phyloP scores from a whole-genome alignment of 2,329 filamentous ascomycete species.

The Aureobasidium uvarum region DNA sequence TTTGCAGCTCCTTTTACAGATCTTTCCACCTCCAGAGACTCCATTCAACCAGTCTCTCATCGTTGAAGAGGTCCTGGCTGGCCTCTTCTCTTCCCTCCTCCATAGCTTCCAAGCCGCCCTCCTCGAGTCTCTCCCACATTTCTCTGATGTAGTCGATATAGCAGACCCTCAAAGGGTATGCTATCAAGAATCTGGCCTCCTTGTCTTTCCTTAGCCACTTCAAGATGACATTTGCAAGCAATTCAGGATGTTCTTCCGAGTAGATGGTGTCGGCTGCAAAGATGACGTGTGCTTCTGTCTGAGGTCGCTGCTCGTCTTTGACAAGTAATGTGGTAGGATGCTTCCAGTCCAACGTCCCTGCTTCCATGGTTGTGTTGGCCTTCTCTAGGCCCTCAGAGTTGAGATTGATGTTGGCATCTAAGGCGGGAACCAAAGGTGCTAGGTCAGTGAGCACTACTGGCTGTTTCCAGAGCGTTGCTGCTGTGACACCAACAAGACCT shows the following conservation, averaged over 20 bases:
- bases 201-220: conserved; percentile 38
- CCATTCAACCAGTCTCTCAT: conserved; percentile 43
- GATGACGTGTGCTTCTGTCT: conserved; percentile 34
- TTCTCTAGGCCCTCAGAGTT: conserved; percentile 32
- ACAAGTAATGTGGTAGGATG: conserved; percentile 33
- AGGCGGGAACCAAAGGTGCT: conserved; percentile 36
- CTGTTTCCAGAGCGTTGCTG: conserved; percentile 37
- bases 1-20: conserved; percentile 31
- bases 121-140: conserved; percentile 44
- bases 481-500: conserved; percentile 41
- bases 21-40: conserved; percentile 42
- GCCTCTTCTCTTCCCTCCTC: conserved; percentile 38
- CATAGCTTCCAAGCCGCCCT: conserved; percentile 40
- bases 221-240: conserved; percentile 40
- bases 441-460: conserved; percentile 40
- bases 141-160: conserved; percentile 47
- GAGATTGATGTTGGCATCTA: conserved; percentile 38
- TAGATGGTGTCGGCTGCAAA: conserved; percentile 47
- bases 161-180: conserved; percentile 43
- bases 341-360: conserved; percentile 43
- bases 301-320: conserved; percentile 8
- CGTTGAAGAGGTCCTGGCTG: conserved; percentile 38
- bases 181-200: conserved; percentile 41
- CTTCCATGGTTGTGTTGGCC: conserved; percentile 28
- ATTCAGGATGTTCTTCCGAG: conserved; percentile 43